Percentiles rank a stretch among this genome's conserved stretches.
Conservation (phyloP, 2,329 filamentous ascomycete species). For the Ramichloridium luteum region DNA sequence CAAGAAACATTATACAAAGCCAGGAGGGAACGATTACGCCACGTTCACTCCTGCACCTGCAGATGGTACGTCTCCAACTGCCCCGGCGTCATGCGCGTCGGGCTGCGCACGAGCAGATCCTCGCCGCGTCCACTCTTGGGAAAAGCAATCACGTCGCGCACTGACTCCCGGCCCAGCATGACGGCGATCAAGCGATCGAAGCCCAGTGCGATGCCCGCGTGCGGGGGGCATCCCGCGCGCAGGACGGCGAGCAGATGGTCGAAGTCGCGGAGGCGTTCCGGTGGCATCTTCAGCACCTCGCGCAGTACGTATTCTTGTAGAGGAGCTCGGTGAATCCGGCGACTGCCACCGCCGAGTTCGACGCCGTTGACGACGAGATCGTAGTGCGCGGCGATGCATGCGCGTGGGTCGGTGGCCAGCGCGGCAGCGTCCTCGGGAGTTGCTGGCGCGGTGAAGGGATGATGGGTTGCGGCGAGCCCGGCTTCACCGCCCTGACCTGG, state of each 20-base stretch:
- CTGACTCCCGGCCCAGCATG: slow-evolving; percentile 61
- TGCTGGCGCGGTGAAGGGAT: slow-evolving; percentile 87
- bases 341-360: slow-evolving; percentile 83
- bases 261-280: slow-evolving; percentile 65
- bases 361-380: slow-evolving; percentile 93
- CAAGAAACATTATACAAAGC: too few species aligned
- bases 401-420: slow-evolving; percentile 58
- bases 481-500: slow-evolving; percentile 72
- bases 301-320: slow-evolving; percentile 78
- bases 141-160: slow-evolving; percentile 92
- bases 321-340: slow-evolving; percentile 74
- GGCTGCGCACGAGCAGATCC: slow-evolving; percentile 70
- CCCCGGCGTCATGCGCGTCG: slow-evolving; percentile 52
- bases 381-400: slow-evolving; percentile 75
- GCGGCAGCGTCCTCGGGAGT: slow-evolving; percentile 59
- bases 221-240: slow-evolving; percentile 77
- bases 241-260: slow-evolving; percentile 73
- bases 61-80: slow-evolving; percentile 50
- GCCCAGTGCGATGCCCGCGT: slow-evolving; percentile 84
- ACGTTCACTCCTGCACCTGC: too few species aligned
- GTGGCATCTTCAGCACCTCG: slow-evolving; percentile 67
- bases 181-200: slow-evolving; percentile 80
- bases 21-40: too few species aligned
- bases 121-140: slow-evolving; percentile 87
- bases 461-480: slow-evolving; percentile 78